These are phyloP conservation scores for Clavispora carvajalis DNA, from an alignment of 805 yeast species.

Conservation along the genomic window DNA sequence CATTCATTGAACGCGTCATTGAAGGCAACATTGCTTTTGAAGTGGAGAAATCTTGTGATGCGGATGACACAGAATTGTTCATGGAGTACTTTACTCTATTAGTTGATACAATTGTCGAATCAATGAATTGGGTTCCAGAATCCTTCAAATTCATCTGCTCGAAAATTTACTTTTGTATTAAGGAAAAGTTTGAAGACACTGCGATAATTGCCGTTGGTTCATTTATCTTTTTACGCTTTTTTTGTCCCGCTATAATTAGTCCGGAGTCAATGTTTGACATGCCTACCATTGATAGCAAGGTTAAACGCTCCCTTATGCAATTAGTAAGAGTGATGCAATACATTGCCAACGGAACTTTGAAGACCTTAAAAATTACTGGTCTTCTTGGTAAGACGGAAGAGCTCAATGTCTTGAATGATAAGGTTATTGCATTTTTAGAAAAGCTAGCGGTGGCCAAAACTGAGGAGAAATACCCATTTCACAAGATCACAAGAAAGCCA, in stretches of 20 bases:
- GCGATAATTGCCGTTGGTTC: conserved; percentile 73
- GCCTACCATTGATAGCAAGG: conserved; percentile 24
- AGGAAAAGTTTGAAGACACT: conserved; percentile 57
- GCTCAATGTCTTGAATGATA: conserved; percentile 22
- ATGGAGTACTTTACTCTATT: conserved; percentile 51
- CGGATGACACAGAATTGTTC: conserved; percentile 40
- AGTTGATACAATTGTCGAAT: conserved; percentile 53
- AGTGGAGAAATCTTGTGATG: conserved; percentile 47
- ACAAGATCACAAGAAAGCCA: conserved; percentile 22
- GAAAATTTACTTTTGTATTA: conserved; percentile 53
- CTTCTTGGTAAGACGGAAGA: conserved; percentile 39
- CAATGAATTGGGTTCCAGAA: conserved; percentile 57
- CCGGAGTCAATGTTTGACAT: conserved; percentile 58
- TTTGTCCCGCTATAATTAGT: conserved; percentile 86
- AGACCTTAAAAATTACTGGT: conserved; percentile 60
- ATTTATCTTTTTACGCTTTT: conserved; percentile 71
- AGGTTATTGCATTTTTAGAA: conserved; percentile 25
- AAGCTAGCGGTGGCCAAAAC: conserved; percentile 16
- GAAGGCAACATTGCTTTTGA: conserved; percentile 52
- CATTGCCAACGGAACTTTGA: conserved; percentile 77
- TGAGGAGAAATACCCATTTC: conserved; percentile 22
- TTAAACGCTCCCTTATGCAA: conserved; percentile 65
- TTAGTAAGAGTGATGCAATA: conserved; percentile 81
- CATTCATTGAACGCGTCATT: conserved; percentile 51
- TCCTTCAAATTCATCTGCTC: conserved; percentile 70